Conservation (phyloP, 1,284 basidiomycete genomes). For the Tilletia caries region DNA sequence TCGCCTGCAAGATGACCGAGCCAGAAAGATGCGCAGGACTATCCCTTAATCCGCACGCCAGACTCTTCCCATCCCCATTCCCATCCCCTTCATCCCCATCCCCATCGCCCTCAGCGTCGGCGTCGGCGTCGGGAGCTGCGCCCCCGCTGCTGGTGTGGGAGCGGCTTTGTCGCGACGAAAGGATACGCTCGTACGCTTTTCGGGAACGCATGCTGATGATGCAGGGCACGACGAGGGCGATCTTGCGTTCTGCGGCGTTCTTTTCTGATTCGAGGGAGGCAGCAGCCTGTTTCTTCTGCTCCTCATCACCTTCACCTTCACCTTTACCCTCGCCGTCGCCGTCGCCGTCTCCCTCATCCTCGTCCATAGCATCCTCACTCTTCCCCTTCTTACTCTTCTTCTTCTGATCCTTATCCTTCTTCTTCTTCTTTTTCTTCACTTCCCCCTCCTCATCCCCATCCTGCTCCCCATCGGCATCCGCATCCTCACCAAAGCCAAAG, state of each 20-base stretch:
- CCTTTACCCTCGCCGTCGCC: too few relatives aligned
- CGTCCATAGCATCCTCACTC: neutral
- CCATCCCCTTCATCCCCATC: constrained; percentile 20
- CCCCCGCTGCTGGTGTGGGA: too few relatives aligned
- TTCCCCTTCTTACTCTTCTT: neutral
- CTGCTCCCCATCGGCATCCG: neutral
- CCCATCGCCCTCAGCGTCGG: constrained; percentile 4
- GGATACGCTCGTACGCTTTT: constrained; percentile 17
- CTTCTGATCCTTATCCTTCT: constrained; percentile 17
- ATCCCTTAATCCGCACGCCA: neutral
- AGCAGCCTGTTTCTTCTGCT: neutral
- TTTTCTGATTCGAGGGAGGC: too few relatives aligned
- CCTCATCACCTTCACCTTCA: too few relatives aligned
- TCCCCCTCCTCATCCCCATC: neutral
- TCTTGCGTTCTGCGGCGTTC: neutral
- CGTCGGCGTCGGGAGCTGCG: too few relatives aligned
- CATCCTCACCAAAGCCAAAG: constrained; percentile 9
- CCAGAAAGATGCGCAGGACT: neutral
- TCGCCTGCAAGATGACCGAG: constrained; percentile 45
- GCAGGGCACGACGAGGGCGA: neutral
- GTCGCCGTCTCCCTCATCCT: neutral
- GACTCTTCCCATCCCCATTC: neutral
- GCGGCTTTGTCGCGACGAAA: too few relatives aligned
- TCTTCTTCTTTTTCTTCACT: constrained; percentile 17
- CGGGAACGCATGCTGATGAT: constrained; percentile 16